These are phyloP conservation scores for Goniomonas avonlea DNA, from an alignment of 78 protist genomes.

Conservation along the genomic window DNA sequence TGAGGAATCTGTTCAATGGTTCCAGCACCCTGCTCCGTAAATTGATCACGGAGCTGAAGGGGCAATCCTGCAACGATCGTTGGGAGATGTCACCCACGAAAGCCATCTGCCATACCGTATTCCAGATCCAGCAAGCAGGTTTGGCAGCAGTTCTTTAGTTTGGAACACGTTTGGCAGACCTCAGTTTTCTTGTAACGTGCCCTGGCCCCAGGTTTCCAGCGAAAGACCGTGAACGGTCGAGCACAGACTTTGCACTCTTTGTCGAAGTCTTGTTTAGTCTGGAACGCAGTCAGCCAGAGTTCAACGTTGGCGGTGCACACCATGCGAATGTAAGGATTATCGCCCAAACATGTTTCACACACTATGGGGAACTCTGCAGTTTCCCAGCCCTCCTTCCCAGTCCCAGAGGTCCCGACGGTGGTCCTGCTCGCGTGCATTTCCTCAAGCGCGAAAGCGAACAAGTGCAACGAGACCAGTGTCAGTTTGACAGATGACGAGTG, in stretches of 20 bases:
- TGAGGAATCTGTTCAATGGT: no score
- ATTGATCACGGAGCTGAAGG: neutral
- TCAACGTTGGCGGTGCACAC: neutral
- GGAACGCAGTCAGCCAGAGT: neutral
- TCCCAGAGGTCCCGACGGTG: no score
- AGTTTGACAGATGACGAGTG: no score
- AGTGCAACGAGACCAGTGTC: no score
- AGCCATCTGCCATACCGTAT: slow-evolving; percentile 39
- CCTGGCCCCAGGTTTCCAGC: slow-evolving; percentile 61
- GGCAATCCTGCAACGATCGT: neutral
- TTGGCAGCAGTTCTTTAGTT: slow-evolving; percentile 87
- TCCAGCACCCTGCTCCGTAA: neutral
- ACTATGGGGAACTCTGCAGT: slow-evolving; percentile 79
- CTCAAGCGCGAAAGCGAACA: no score
- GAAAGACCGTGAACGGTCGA: slow-evolving; percentile 25
- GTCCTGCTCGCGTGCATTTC: no score
- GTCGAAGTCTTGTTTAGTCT: neutral
- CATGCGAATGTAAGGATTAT: slow-evolving; percentile 77
- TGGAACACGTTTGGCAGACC: slow-evolving; percentile 84
- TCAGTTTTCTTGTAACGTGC: slow-evolving; percentile 67
- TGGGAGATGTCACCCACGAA: neutral
- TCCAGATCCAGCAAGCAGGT: slow-evolving; percentile 83
- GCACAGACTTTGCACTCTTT: slow-evolving; percentile 39
- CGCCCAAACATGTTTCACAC: slow-evolving; percentile 84
- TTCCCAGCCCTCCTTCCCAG: no score